phyloP scores from a whole-genome alignment of 139 green algal species.

The Chlorella sorokiniana region DNA sequence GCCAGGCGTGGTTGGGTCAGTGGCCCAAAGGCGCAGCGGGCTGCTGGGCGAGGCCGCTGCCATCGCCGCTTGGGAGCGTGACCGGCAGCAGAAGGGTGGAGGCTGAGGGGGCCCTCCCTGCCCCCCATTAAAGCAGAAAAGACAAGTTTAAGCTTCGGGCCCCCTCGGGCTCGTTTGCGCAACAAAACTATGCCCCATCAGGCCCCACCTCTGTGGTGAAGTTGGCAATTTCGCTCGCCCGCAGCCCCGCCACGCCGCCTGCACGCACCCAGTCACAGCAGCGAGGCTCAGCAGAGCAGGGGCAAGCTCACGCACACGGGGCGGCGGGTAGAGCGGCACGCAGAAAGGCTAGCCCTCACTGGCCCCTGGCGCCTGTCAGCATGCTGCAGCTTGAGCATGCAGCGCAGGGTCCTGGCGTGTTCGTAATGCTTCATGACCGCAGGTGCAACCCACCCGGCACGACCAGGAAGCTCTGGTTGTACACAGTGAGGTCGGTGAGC shows the following conservation, averaged over 20 bases:
- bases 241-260: constrained; percentile 9
- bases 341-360: background rate
- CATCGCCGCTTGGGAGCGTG: too few relatives aligned
- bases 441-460: background rate
- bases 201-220: background rate
- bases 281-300: background rate
- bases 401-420: too few relatives aligned
- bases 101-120: too few relatives aligned
- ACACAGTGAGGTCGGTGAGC: constrained; percentile 51
- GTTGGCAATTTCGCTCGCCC: background rate
- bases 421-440: too few relatives aligned
- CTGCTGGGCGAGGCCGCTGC: too few relatives aligned
- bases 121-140: background rate
- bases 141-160: background rate
- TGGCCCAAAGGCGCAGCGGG: too few relatives aligned
- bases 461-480: constrained; percentile 52
- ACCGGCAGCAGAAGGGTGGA: too few relatives aligned
- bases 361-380: background rate
- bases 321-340: background rate
- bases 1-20: too few relatives aligned
- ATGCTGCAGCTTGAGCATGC: too few relatives aligned
- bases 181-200: background rate
- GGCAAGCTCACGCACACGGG: too few relatives aligned
- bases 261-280: too few relatives aligned
- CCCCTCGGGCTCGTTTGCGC: too few relatives aligned